A percentile compares a stretch with the other conserved stretches of the same genome.
phyloP scores from a whole-genome alignment of 192 early-diverging fungal genomes.

The Polychytrium aggregatum region DNA sequence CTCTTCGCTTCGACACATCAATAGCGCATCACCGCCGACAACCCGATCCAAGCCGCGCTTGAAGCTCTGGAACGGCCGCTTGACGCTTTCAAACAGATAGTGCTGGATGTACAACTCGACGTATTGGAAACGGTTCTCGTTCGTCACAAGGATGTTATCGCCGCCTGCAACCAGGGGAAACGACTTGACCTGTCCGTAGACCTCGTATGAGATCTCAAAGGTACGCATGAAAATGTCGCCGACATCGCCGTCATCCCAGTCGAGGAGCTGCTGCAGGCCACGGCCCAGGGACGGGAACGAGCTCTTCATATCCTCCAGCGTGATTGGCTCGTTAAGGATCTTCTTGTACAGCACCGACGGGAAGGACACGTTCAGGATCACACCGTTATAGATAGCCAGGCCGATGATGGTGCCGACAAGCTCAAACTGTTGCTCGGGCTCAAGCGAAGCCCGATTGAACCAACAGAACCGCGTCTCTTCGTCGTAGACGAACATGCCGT shows the following conservation, averaged over 20 bases:
- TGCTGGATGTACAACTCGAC: slow-evolving; percentile 41
- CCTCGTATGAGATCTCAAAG: slow-evolving; percentile 69
- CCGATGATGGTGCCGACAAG: slow-evolving; percentile 85
- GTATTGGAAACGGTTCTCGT: slow-evolving; percentile 37
- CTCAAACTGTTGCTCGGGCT: slow-evolving; percentile 54
- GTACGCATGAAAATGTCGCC: slow-evolving; percentile 71
- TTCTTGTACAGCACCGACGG: slow-evolving; percentile 66
- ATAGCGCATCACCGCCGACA: slow-evolving; percentile 36
- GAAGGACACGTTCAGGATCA: slow-evolving; percentile 63
- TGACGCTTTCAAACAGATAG: slow-evolving; percentile 17
- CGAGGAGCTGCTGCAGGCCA: slow-evolving; percentile 69
- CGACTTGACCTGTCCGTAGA: slow-evolving; percentile 35
- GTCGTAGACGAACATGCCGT: slow-evolving; percentile 65
- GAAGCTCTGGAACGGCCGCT: slow-evolving; percentile 38
- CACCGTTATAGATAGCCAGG: slow-evolving; percentile 80
- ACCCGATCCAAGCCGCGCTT: slow-evolving; percentile 35
- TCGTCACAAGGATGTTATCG: slow-evolving; percentile 35
- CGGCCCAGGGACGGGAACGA: slow-evolving; percentile 56
- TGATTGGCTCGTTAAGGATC: slow-evolving; percentile 36
- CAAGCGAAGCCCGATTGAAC: slow-evolving; percentile 57
- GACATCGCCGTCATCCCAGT: slow-evolving; percentile 65
- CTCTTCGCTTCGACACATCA: slow-evolving; percentile 56
- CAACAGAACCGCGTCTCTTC: slow-evolving; percentile 59
- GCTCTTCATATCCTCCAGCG: slow-evolving; percentile 38
- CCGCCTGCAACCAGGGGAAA: slow-evolving; percentile 34